Evolutionary conservation across 495 filamentous ascomycete genomes (phyloP).

Genomic region (Clavariopsis aquatica): DNA sequence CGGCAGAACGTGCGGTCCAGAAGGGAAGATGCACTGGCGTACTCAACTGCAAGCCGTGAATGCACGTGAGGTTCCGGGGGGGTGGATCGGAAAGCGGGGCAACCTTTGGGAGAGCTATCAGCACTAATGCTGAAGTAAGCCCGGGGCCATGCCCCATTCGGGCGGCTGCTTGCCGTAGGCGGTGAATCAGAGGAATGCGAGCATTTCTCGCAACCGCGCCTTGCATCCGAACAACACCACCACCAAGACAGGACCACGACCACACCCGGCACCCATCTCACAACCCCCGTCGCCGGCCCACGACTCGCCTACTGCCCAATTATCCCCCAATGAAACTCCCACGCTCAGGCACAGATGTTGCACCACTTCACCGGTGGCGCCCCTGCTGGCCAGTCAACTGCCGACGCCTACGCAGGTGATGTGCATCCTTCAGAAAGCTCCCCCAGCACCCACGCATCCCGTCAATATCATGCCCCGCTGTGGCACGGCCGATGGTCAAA

Average conservation of each 20-base stretch:
- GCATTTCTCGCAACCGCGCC: constrained; percentile 3
- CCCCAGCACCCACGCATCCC: background rate
- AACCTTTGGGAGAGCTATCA: background rate
- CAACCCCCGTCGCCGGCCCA: background rate
- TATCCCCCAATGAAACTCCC: constrained; percentile 13
- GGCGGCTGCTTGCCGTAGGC: constrained; percentile 1
- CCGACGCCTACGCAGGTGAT: constrained; percentile 11
- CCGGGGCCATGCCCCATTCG: constrained; percentile 1
- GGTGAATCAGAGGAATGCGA: background rate
- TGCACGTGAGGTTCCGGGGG: constrained; percentile 8
- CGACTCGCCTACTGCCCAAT: background rate
- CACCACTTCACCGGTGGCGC: constrained; percentile 1
- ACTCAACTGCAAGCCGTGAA: background rate
- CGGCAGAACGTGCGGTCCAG: background rate
- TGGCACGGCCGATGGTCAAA: constrained; percentile 30
- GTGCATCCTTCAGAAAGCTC: background rate
- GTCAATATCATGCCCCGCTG: constrained; percentile 23
- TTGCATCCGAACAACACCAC: constrained; percentile 3
- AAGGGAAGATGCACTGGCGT: background rate
- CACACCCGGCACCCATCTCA: constrained; percentile 8
- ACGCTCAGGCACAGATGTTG: constrained; percentile 1
- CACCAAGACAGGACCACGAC: too few species aligned
- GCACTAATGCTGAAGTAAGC: constrained; percentile 12
- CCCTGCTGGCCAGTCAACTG: constrained; percentile 20
- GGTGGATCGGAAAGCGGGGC: constrained; percentile 26